Conservation (phyloP, 768 basidiomycete species). For the Multifurca ochricompacta region DNA sequence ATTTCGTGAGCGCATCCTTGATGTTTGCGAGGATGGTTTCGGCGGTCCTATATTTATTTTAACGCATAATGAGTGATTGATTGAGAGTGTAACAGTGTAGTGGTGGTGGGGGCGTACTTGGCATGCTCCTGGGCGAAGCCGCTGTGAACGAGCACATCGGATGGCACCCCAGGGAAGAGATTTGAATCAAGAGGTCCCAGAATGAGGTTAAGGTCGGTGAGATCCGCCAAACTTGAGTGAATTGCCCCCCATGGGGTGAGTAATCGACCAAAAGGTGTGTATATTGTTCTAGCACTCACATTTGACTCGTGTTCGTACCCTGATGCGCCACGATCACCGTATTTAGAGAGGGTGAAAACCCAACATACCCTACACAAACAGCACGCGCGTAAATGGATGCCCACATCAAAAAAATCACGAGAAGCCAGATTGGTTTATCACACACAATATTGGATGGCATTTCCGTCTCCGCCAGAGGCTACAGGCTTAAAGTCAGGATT, state of each 20-base stretch:
- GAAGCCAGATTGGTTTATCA: too few species aligned
- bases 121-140: neutral
- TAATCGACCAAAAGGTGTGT: too few species aligned
- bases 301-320: constrained; percentile 37
- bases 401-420: neutral
- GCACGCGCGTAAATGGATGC: too few species aligned
- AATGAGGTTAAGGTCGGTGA: neutral
- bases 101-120: too few species aligned
- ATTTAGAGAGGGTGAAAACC: constrained; percentile 42
- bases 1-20: neutral
- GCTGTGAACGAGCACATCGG: neutral
- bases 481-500: neutral
- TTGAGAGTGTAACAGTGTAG: neutral
- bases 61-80: neutral
- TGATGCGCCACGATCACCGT: constrained; percentile 51
- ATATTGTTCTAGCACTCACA: too few species aligned
- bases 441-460: neutral
- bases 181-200: neutral
- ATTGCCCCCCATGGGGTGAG: neutral
- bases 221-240: neutral
- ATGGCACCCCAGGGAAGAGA: neutral
- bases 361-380: constrained; percentile 31
- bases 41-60: neutral
- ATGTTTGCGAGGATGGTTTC: neutral
- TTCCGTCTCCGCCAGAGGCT: neutral